Percentiles rank a stretch among this genome's conserved stretches.
phyloP scores from a whole-genome alignment of 805 yeast genomes.

The Teunomyces atbi region DNA sequence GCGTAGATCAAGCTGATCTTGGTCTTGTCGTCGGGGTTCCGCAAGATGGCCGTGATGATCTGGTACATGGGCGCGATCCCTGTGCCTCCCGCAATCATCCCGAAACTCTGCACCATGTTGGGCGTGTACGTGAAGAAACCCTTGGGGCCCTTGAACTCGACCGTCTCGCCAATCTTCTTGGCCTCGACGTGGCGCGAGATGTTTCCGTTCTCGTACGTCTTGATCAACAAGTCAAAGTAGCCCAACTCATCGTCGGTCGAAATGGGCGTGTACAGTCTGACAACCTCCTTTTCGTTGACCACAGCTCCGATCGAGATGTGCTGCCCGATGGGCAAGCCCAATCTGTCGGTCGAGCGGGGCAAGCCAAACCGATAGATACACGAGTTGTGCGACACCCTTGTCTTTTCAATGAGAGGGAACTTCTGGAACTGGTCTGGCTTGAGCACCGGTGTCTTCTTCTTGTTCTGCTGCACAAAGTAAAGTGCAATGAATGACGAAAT shows the following conservation, averaged over 20 bases:
- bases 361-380: constrained; percentile 81
- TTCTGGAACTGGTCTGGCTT: constrained; percentile 66
- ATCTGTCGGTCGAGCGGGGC: constrained; percentile 67
- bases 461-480: constrained; percentile 33
- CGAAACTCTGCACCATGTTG: constrained; percentile 68
- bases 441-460: constrained; percentile 51
- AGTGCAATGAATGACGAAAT: constrained; percentile 32
- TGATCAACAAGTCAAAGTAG: constrained; percentile 79
- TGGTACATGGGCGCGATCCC: constrained; percentile 97
- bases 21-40: constrained; percentile 76
- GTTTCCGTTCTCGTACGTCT: constrained; percentile 82
- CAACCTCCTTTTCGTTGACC: constrained; percentile 75
- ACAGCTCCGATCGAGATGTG: constrained; percentile 79
- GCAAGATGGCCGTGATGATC: constrained; percentile 76
- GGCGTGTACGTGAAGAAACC: constrained; percentile 83
- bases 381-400: constrained; percentile 74
- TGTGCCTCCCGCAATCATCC: constrained; percentile 96
- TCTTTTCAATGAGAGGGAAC: constrained; percentile 78
- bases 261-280: constrained; percentile 88
- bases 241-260: constrained; percentile 79
- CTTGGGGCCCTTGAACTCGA: constrained; percentile 85
- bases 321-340: constrained; percentile 94
- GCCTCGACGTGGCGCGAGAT: constrained; percentile 72
- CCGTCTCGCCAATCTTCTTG: constrained; percentile 73
- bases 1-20: constrained; percentile 76